Percentiles rank a stretch among this genome's conserved stretches.
Conservation (phyloP, 805 yeast species). For the Ogataea nonfermentans region DNA sequence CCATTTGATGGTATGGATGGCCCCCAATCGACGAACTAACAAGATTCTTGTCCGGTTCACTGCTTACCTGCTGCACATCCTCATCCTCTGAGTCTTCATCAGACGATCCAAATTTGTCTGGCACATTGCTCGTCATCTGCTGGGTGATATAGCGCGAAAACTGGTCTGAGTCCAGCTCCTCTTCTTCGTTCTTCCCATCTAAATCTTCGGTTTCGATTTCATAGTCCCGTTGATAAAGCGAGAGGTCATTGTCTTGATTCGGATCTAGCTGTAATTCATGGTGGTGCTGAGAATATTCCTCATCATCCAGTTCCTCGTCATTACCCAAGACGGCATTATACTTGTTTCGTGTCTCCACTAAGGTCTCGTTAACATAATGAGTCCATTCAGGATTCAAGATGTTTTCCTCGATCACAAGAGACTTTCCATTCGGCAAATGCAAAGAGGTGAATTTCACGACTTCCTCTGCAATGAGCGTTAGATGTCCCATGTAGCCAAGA, state of each 20-base stretch:
- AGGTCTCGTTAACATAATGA: constrained; percentile 73
- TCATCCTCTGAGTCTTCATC: constrained; percentile 62
- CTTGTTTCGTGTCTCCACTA: constrained; percentile 88
- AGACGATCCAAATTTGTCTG: constrained; percentile 48
- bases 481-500: constrained; percentile 96
- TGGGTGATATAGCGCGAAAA: constrained; percentile 75
- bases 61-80: constrained; percentile 18
- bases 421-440: constrained; percentile 43
- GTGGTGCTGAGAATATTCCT: constrained; percentile 31
- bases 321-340: constrained; percentile 88
- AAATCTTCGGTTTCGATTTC: constrained; percentile 18
- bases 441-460: constrained; percentile 70
- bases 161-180: constrained; percentile 42
- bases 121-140: constrained; percentile 57
- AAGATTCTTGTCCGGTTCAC: constrained; percentile 14
- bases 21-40: constrained; percentile 33
- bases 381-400: constrained; percentile 67
- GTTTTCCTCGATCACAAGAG: constrained; percentile 50
- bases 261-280: constrained; percentile 26
- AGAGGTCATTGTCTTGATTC: constrained; percentile 22
- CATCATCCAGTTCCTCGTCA: constrained; percentile 37
- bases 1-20: constrained; percentile 36
- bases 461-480: constrained; percentile 91
- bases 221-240: constrained; percentile 18
- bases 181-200: constrained; percentile 25